phyloP scores from a whole-genome alignment of 1,284 basidiomycete genomes.

The Ganoderma boninense region DNA sequence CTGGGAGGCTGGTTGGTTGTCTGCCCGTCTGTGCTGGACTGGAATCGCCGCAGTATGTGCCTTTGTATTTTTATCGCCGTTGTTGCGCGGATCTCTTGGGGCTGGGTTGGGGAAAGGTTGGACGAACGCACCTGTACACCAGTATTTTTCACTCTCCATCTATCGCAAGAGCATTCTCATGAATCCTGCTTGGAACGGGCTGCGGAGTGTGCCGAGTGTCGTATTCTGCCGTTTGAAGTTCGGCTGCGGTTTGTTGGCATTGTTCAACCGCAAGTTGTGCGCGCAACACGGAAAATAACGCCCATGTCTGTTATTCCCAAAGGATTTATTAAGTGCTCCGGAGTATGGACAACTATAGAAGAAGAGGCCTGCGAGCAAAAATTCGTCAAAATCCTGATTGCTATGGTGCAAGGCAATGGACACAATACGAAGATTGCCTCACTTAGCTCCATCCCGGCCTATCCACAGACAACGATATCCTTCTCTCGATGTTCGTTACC shows the following conservation, averaged over 20 bases:
- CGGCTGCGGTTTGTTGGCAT: neutral
- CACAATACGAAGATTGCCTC: too few relatives aligned
- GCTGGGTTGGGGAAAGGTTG: neutral
- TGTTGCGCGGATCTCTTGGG: neutral
- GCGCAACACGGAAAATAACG: neutral
- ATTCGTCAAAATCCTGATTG: too few relatives aligned
- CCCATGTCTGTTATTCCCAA: neutral
- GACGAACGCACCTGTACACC: neutral
- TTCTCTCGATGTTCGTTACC: too few relatives aligned
- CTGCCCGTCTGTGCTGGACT: neutral
- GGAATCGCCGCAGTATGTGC: constrained; percentile 6
- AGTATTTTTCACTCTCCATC: neutral
- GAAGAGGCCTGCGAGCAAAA: neutral
- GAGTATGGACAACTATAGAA: neutral
- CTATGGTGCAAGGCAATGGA: too few relatives aligned
- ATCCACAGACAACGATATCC: too few relatives aligned
- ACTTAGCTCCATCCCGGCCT: too few relatives aligned
- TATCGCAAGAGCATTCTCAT: neutral
- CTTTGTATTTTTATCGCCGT: constrained; percentile 11
- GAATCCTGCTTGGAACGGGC: neutral
- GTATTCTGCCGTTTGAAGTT: neutral
- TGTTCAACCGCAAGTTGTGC: neutral
- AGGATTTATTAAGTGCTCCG: too few relatives aligned
- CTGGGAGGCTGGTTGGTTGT: neutral
- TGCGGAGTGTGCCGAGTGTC: neutral